Evolutionary conservation across 176 grass and related monocot genomes (phyloP).

Genomic region (Oryza meridionalis): DNA sequence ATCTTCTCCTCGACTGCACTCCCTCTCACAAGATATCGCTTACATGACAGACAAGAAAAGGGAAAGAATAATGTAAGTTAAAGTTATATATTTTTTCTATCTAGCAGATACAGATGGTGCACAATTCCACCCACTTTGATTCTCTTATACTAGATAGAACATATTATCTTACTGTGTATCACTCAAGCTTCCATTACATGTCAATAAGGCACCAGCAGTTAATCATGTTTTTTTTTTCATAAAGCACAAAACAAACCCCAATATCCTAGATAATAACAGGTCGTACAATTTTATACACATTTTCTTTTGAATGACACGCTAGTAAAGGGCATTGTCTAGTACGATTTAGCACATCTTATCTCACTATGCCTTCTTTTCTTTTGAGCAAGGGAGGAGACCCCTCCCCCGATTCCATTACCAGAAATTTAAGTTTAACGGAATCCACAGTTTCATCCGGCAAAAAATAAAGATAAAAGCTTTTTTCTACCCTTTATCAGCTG

Average conservation of each 20-base stretch:
- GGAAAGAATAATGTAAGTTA: slow-evolving; percentile 22
- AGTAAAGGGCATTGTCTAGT: neutral
- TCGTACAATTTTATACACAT: neutral
- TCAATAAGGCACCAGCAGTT: neutral
- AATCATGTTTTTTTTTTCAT: neutral
- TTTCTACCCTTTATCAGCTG: too few relatives aligned
- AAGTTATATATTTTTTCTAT: slow-evolving; percentile 1
- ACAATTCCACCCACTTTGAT: slow-evolving; percentile 9
- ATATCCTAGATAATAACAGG: neutral
- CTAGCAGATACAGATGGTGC: neutral
- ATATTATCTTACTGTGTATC: neutral
- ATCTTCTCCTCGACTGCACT: slow-evolving; percentile 96
- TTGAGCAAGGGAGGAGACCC: too few relatives aligned
- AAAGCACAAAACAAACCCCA: neutral
- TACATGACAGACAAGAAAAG: slow-evolving; percentile 36
- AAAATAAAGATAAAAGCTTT: too few relatives aligned
- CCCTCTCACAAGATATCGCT: slow-evolving; percentile 94
- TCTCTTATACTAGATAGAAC: neutral
- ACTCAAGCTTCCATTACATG: neutral
- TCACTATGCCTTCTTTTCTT: neutral
- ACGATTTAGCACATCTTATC: neutral
- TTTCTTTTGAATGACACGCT: neutral
- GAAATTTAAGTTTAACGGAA: too few relatives aligned
- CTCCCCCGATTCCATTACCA: too few relatives aligned
- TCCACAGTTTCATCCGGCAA: too few relatives aligned